Base-by-base conservation (phyloP, 1,284 basidiomycete species). In the Sanguinoderma infundibulare region DNA sequence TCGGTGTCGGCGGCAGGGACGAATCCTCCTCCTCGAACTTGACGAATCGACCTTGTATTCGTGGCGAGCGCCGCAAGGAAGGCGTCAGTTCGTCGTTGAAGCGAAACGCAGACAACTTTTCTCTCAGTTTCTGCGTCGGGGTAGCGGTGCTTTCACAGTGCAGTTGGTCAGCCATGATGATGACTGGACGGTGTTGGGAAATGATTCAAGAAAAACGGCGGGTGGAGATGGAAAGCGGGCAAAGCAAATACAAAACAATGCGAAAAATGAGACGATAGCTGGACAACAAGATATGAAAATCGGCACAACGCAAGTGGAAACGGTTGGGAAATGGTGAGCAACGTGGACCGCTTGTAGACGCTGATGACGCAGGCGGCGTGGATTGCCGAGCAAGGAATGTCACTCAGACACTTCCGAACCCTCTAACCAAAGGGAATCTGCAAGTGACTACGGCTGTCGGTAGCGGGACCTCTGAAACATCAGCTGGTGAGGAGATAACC, bases 41-140 rank as follows among this genome's bases (percentile, higher is more conserved):
- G 15, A 22, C 14, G 3, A 36, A 35, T 17, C 15, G 28, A 3
- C 17, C 4, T 9, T 42, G 28, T 2, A 49, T 55, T 5, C 53
- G 46, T 1, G 61, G 57, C 10, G 61, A 62, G 8, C 56, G 60
- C 2, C 63, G 53, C 17, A 64, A 32, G 2, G 59, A 57, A 0
- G 63, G 60, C 1, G 59, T 54, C 1, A 52, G 30, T 1, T 59
- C 38, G 2, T 44, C 47, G n/a, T 55, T 53, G 44, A 66, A 66
- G 5, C 58, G 58, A 10, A 66, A 66, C 0, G 49, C 51, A 12
- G 55, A 52, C 0, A 66, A 38, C 39, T 55, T 52, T 4, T 63
- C 44, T 2, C 62, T 53, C 1, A 66, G 60, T 4, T 32, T 14
- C n/a, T 61, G 65, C 7, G 62, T 61, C 4, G 65, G 65, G 20